Percentiles rank a stretch among this genome's conserved stretches.
Evolutionary conservation across 208 protist species (phyloP).

Genomic region (Trypanosoma rangeli): DNA sequence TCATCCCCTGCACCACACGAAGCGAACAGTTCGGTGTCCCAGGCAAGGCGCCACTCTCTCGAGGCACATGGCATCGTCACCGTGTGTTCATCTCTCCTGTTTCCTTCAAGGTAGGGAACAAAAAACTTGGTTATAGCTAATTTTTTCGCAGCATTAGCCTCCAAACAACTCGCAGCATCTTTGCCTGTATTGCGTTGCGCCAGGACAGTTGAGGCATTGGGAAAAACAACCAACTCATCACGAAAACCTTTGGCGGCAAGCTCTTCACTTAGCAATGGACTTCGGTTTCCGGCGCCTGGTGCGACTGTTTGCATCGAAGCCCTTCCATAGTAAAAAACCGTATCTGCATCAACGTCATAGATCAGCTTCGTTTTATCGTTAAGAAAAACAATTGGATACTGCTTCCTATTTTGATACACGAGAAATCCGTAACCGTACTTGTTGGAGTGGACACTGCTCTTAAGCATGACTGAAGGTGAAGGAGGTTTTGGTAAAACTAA

Average conservation of each 20-base stretch:
- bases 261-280: conserved; percentile 34
- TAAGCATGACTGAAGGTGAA: conserved; percentile 36
- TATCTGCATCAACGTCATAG: conserved; percentile 31
- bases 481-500: conserved; percentile 22
- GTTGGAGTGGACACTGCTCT: conserved; percentile 33
- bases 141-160: conserved; percentile 38
- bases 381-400: conserved; percentile 34
- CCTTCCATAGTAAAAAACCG: conserved; percentile 38
- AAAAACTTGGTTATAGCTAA: conserved; percentile 46
- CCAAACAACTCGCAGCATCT: conserved; percentile 9
- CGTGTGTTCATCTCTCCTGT: conserved; percentile 26
- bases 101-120: conserved; percentile 29
- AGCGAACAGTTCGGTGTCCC: conserved; percentile 25
- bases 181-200: conserved; percentile 17
- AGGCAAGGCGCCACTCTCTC: conserved; percentile 15
- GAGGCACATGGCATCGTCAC: conserved; percentile 23
- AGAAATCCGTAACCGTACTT: conserved; percentile 65
- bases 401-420: conserved; percentile 15
- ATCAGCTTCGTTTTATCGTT: conserved; percentile 66
- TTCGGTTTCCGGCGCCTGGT: conserved; percentile 23
- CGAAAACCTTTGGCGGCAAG: conserved; percentile 27
- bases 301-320: conserved; percentile 12
- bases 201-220: conserved; percentile 26
- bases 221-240: conserved; percentile 32
- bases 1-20: not conserved